phyloP scores from a whole-genome alignment of 1,284 basidiomycete genomes.

The Inonotus hispidus region DNA sequence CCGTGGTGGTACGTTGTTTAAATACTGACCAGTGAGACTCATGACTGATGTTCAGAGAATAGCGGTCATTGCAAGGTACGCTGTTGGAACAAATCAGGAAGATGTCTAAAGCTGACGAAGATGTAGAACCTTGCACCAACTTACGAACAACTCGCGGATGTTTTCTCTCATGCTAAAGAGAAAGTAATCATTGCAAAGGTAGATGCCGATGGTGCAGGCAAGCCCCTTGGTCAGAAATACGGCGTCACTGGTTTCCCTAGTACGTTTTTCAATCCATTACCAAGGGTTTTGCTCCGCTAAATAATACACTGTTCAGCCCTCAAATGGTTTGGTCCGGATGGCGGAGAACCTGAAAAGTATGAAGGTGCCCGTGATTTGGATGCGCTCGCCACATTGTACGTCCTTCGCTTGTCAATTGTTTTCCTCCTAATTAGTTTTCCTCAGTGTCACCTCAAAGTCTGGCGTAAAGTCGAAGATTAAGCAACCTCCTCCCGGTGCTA shows the following conservation, averaged over 20 bases:
- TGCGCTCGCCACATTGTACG: constrained; percentile 69
- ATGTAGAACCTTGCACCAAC: constrained; percentile 74
- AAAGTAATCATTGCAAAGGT: constrained; percentile 90
- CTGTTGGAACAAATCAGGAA: neutral
- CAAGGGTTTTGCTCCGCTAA: constrained; percentile 2
- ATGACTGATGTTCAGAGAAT: constrained; percentile 4
- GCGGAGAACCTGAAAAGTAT: constrained; percentile 67
- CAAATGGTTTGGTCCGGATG: constrained; percentile 80
- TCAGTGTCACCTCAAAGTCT: constrained; percentile 68
- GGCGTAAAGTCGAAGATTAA: constrained; percentile 84
- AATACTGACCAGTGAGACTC: neutral
- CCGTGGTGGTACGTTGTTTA: constrained; percentile 73
- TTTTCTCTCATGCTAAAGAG: constrained; percentile 71
- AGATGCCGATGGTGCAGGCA: constrained; percentile 85
- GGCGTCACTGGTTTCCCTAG: constrained; percentile 86
- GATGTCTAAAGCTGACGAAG: neutral
- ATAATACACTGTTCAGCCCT: constrained; percentile 48
- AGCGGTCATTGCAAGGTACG: constrained; percentile 81
- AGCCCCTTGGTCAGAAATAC: constrained; percentile 65
- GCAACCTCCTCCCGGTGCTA: constrained; percentile 74
- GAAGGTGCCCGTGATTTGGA: constrained; percentile 80
- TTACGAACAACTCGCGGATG: constrained; percentile 88
- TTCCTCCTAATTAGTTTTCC: neutral
- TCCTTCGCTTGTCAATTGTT: constrained; percentile 14
- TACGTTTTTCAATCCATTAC: constrained; percentile 34